A percentile compares a stretch with the other conserved stretches of the same genome.
Conservation (phyloP, 169 alveolate genomes). For the Plasmodium berghei region DNA sequence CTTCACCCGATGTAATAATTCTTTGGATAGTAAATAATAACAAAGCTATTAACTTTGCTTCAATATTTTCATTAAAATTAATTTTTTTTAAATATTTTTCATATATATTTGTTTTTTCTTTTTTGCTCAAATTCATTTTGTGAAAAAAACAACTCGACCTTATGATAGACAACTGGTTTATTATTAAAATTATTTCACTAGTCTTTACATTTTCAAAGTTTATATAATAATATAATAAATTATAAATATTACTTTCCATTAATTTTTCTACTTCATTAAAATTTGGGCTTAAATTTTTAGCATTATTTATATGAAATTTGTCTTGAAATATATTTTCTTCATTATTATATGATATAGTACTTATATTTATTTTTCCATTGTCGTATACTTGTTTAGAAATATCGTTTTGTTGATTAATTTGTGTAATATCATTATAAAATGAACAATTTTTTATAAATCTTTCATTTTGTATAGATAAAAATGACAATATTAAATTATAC, state of each 20-base stretch:
- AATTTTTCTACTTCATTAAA: not conserved
- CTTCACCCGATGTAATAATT: constrained; percentile 6
- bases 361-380: no score
- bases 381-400: no score
- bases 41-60: constrained; percentile 32
- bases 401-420: not conserved
- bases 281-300: no score
- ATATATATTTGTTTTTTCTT: constrained; percentile 16
- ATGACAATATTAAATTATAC: constrained; percentile 31
- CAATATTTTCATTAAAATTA: not conserved
- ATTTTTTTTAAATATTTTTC: constrained; percentile 21
- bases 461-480: constrained; percentile 38
- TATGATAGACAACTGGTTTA: constrained; percentile 11
- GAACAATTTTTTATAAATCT: not conserved
- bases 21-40: constrained; percentile 30
- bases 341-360: no score
- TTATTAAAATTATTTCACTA: constrained; percentile 27
- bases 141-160: constrained; percentile 2
- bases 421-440: not conserved
- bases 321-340: no score
- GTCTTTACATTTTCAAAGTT: constrained; percentile 19
- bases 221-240: constrained; percentile 17
- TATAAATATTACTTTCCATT: constrained; percentile 41
- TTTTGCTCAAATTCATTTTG: constrained; percentile 31
- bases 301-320: no score